A percentile compares a stretch with the other conserved stretches of the same genome.
Conservation (phyloP, 108 stramenopile genomes). For the Epipyxis sp. region DNA sequence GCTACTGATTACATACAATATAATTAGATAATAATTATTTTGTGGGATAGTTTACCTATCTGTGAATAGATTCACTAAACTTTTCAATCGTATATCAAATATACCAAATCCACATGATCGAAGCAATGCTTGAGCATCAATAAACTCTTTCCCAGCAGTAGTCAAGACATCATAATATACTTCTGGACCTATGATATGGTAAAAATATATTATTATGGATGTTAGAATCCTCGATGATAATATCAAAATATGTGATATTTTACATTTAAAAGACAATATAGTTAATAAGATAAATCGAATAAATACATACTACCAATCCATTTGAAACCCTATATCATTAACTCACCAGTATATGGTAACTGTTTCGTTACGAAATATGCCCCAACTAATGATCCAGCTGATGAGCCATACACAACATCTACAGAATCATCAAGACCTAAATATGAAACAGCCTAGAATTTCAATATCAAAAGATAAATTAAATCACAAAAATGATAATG, state of each 20-base stretch:
- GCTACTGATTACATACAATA: too few relatives aligned
- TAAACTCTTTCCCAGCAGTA: conserved; percentile 69
- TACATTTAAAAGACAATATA: too few relatives aligned
- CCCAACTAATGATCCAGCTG: conserved; percentile 2
- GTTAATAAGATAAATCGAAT: too few relatives aligned
- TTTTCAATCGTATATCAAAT: conserved; percentile 67
- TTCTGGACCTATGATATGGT: conserved; percentile 89
- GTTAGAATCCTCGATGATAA: too few relatives aligned
- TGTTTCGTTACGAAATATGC: conserved; percentile 12
- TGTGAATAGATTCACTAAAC: conserved; percentile 65
- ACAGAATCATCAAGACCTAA: conserved; percentile 74
- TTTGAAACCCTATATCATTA: too few relatives aligned
- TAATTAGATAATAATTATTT: too few relatives aligned
- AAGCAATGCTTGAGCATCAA: conserved; percentile 72
- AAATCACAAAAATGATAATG: background rate
- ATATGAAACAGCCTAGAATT: conserved; percentile 61
- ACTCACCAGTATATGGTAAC: background rate
- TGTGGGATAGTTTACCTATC: too few relatives aligned
- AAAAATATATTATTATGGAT: too few relatives aligned
- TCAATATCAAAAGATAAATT: too few relatives aligned
- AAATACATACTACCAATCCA: too few relatives aligned
- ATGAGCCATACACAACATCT: conserved; percentile 61
- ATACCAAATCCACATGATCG: conserved; percentile 76
- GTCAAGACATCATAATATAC: conserved; percentile 86
- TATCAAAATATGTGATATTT: too few relatives aligned